Evolutionary conservation across 306 rosid species (phyloP).

Genomic region (Sicyos edulis): DNA sequence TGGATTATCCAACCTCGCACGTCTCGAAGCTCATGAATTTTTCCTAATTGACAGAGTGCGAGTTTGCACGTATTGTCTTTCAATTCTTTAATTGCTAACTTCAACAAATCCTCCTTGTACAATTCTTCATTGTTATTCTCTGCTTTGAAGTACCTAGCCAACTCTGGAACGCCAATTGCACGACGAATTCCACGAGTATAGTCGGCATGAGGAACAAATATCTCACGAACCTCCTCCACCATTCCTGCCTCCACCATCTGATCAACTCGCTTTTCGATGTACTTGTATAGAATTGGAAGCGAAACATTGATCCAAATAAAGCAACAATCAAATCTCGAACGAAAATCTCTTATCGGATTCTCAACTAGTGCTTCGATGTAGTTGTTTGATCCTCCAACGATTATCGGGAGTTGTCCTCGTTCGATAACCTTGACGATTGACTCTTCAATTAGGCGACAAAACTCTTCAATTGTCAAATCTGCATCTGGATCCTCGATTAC

Average conservation of each 20-base stretch:
- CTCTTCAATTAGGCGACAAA: not conserved
- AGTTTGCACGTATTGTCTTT: too few species aligned
- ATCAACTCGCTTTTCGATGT: slow-evolving; percentile 28
- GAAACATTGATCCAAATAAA: slow-evolving; percentile 1
- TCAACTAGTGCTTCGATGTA: slow-evolving; percentile 28
- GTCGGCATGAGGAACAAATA: slow-evolving; percentile 20
- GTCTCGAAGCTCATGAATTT: too few species aligned
- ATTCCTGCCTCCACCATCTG: slow-evolving; percentile 29
- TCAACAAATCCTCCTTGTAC: not conserved
- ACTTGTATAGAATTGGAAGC: not conserved
- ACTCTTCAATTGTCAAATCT: slow-evolving; percentile 23
- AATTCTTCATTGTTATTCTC: not conserved
- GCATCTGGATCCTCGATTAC: slow-evolving; percentile 19
- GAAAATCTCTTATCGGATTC: not conserved
- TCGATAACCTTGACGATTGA: not conserved
- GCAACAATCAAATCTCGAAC: slow-evolving; percentile 22
- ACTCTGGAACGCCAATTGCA: slow-evolving; percentile 30
- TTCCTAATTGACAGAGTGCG: too few species aligned
- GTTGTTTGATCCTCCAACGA: slow-evolving; percentile 35
- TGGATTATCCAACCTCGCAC: too few species aligned
- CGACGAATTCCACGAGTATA: slow-evolving; percentile 20
- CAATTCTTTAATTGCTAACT: too few species aligned
- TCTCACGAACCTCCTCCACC: slow-evolving; percentile 24
- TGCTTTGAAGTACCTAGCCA: slow-evolving; percentile 14
- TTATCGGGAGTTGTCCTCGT: slow-evolving; percentile 7